Conservation (phyloP, 1,284 basidiomycete genomes). For the Austroboletus olivaceoglutinosus region DNA sequence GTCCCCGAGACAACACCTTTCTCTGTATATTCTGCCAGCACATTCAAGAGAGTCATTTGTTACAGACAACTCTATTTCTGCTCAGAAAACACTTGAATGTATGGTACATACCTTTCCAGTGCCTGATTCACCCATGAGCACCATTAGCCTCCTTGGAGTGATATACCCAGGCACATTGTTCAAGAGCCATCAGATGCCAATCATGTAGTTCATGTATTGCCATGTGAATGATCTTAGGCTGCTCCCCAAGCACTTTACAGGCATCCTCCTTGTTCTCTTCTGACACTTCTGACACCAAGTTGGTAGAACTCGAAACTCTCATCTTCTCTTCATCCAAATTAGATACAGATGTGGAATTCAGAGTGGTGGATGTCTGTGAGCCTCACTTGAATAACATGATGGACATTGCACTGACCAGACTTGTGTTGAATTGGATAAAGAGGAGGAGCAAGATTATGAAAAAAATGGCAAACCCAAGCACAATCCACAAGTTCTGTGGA, state of each 20-base stretch:
- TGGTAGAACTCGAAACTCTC: constrained; percentile 9
- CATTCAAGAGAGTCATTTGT: constrained; percentile 80
- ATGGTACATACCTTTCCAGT: constrained; percentile 60
- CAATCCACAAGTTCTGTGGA: constrained; percentile 53
- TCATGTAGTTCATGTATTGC: constrained; percentile 60
- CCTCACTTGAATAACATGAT: constrained; percentile 46
- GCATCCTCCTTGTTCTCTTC: constrained; percentile 10
- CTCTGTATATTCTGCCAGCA: constrained; percentile 77
- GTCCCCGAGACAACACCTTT: constrained; percentile 80
- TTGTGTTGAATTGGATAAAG: constrained; percentile 50
- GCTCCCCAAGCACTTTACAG: constrained; percentile 10
- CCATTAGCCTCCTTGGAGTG: constrained; percentile 75
- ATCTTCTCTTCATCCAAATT: constrained; percentile 32
- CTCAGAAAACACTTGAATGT: constrained; percentile 20
- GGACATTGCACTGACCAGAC: constrained; percentile 30
- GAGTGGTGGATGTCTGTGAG: constrained; percentile 19
- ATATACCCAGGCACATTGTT: constrained; percentile 84
- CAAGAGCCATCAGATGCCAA: constrained; percentile 61
- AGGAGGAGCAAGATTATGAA: constrained; percentile 49
- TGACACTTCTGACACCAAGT: constrained; percentile 30
- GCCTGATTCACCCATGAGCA: constrained; percentile 80
- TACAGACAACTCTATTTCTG: constrained; percentile 10
- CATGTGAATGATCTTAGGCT: constrained; percentile 54
- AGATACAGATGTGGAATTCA: background rate
- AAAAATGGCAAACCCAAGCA: constrained; percentile 50